Percentiles rank a stretch among this genome's conserved stretches.
These are phyloP conservation scores for Trichoderma sp. DNA, from an alignment of 2,329 filamentous ascomycete species.

Conservation along the genomic window DNA sequence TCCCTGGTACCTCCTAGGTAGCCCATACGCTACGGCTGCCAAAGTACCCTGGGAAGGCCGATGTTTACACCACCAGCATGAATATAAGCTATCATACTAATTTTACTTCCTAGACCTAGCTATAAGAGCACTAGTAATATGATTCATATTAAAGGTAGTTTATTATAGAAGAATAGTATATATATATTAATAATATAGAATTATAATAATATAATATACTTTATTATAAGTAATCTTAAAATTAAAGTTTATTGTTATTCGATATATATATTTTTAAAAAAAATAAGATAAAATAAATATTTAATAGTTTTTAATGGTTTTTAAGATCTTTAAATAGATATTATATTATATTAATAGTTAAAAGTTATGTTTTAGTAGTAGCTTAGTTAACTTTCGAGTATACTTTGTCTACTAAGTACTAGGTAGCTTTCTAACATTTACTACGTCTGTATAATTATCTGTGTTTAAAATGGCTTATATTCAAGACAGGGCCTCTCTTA, in stretches of 20 bases:
- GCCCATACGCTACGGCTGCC: background rate
- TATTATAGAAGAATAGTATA: too few species aligned
- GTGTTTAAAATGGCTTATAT: background rate
- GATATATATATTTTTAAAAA: background rate
- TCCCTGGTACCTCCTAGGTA: background rate
- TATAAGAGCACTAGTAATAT: background rate
- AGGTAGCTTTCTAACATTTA: background rate
- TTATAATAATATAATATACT: background rate
- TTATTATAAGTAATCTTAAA: background rate
- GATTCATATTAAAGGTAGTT: too few species aligned
- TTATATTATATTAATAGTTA: background rate
- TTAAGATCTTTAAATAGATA: background rate
- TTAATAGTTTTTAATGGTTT: too few species aligned
- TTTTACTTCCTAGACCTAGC: background rate
- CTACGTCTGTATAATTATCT: background rate
- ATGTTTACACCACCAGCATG: background rate
- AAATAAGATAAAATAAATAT: background rate
- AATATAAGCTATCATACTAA: background rate
- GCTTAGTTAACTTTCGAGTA: background rate
- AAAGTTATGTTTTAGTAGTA: background rate
- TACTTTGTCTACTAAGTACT: background rate
- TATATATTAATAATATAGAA: background rate
- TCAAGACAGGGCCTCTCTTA: slow-evolving; percentile 40
- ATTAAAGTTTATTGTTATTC: background rate
- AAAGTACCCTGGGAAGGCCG: background rate